Conservation (phyloP, 306 rosid genomes). For the Acacia melanoxylon region DNA sequence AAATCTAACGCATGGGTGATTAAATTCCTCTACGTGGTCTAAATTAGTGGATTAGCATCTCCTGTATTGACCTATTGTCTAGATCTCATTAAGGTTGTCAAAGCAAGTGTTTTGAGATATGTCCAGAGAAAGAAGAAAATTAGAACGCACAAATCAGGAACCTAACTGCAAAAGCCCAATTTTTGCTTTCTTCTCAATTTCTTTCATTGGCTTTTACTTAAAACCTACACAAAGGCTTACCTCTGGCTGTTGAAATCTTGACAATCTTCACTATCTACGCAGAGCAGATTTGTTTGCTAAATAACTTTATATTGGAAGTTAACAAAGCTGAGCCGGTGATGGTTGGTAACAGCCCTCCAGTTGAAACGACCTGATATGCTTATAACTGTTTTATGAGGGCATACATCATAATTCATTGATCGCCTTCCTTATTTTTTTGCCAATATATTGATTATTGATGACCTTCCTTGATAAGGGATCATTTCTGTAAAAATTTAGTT, state of each 20-base stretch:
- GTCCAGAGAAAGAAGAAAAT: neutral
- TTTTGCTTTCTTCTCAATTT: neutral
- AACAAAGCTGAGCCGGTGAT: conserved; percentile 6
- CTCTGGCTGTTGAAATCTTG: conserved; percentile 22
- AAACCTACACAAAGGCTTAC: neutral
- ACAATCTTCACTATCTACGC: conserved; percentile 6
- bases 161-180: neutral
- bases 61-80: conserved; percentile 7
- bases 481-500: neutral
- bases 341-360: conserved; percentile 7
- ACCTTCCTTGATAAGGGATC: conserved; percentile 20
- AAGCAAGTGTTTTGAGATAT: neutral
- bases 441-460: conserved; percentile 5
- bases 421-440: neutral
- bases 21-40: conserved; percentile 12
- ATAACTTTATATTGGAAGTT: neutral
- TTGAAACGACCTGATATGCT: conserved; percentile 17
- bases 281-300: neutral
- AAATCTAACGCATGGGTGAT: conserved; percentile 2
- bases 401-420: conserved; percentile 7
- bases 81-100: conserved; percentile 12
- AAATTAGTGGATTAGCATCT: conserved; percentile 22
- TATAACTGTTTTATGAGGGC: conserved; percentile 22
- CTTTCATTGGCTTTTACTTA: neutral
- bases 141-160: conserved; percentile 17